These are phyloP conservation scores for Isochrysis galbana DNA, from an alignment of 78 protist genomes.

Conservation along the genomic window DNA sequence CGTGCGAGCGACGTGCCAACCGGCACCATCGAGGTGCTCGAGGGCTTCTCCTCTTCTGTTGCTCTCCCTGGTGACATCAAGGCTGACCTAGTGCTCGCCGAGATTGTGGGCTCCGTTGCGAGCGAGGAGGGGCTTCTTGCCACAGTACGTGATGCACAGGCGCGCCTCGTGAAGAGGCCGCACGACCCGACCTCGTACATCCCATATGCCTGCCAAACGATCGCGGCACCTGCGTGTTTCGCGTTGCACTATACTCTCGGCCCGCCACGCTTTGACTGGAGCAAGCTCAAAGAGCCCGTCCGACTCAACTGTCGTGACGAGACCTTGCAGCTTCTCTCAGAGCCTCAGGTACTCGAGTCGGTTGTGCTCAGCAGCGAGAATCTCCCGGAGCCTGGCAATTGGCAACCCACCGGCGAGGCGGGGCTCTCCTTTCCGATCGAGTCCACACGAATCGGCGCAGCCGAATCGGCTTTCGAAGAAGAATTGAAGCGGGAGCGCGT, in stretches of 20 bases:
- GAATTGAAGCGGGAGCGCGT: background rate
- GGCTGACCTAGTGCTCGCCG: conserved; percentile 26
- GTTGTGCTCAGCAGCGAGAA: background rate
- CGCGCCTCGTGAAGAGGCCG: background rate
- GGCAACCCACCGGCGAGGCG: background rate
- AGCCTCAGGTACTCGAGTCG: background rate
- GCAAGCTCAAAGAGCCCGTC: background rate
- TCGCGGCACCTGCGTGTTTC: background rate
- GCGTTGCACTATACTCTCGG: background rate
- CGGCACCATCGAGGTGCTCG: background rate
- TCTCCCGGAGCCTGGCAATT: background rate
- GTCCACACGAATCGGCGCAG: background rate
- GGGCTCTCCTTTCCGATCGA: background rate
- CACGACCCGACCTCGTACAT: background rate
- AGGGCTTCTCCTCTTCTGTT: conserved; percentile 7
- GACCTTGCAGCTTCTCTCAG: background rate
- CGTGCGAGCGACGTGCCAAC: background rate
- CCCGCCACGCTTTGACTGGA: background rate
- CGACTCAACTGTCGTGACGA: conserved; percentile 14
- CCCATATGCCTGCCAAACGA: background rate
- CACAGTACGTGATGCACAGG: conserved; percentile 15
- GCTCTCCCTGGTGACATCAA: background rate
- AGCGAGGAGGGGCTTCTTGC: conserved; percentile 21
- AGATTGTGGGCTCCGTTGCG: conserved; percentile 29
- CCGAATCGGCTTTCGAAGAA: background rate